A percentile compares a stretch with the other conserved stretches of the same genome.
phyloP scores from a whole-genome alignment of 805 yeast species.

The Kluyveromyces siamensis region DNA sequence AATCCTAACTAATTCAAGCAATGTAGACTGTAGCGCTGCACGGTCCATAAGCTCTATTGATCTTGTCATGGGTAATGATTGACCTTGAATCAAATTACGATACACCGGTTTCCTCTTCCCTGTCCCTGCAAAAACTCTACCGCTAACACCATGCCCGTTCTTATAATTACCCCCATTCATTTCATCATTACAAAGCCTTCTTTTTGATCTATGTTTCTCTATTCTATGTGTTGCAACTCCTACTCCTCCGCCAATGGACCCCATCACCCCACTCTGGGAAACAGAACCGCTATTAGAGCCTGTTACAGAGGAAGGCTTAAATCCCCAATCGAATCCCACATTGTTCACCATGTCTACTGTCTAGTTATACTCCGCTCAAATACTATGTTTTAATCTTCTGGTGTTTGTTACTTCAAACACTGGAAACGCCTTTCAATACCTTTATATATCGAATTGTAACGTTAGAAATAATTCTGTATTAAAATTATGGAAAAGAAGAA shows the following conservation, averaged over 20 bases:
- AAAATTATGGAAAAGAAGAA: background rate
- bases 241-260: background rate
- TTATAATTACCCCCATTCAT: background rate
- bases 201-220: slow-evolving; percentile 9
- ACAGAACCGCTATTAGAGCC: background rate
- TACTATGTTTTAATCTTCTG: too few relatives aligned
- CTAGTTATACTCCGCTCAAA: background rate
- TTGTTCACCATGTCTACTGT: slow-evolving; percentile 5
- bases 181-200: slow-evolving; percentile 7
- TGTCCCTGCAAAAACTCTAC: background rate
- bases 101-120: slow-evolving; percentile 13
- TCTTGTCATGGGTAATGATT: slow-evolving; percentile 24
- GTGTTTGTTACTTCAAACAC: too few relatives aligned
- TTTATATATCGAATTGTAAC: too few relatives aligned
- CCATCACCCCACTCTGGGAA: background rate
- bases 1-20: slow-evolving; percentile 15
- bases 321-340: slow-evolving; percentile 16
- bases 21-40: slow-evolving; percentile 17
- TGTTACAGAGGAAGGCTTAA: slow-evolving; percentile 4
- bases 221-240: background rate
- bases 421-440: too few relatives aligned
- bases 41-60: slow-evolving; percentile 27
- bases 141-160: background rate
- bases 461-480: too few relatives aligned
- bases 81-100: slow-evolving; percentile 18